phyloP scores from a whole-genome alignment of 257 asterid species.

The Jacaranda mimosifolia region DNA sequence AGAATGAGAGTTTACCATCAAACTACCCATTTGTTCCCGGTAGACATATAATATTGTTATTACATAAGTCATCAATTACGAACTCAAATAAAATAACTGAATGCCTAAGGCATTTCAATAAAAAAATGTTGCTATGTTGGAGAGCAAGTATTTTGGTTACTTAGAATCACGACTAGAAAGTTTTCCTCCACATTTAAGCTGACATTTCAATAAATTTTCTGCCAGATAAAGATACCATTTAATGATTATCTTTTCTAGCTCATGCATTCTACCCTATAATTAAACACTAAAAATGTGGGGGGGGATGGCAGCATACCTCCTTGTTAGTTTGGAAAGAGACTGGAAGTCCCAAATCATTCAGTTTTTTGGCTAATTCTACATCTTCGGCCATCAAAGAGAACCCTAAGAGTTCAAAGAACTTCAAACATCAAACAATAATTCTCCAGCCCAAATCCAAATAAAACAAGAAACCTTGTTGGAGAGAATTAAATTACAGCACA shows the following conservation, averaged over 20 bases:
- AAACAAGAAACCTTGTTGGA: not conserved
- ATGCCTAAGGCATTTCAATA: constrained; percentile 14
- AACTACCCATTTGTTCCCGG: too few relatives aligned
- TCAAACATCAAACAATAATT: constrained; percentile 33
- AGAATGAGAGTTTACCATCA: too few relatives aligned
- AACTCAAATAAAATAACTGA: not conserved
- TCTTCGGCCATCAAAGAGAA: constrained; percentile 54
- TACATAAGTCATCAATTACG: not conserved
- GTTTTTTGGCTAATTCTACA: constrained; percentile 54
- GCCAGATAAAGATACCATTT: not conserved
- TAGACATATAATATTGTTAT: not conserved
- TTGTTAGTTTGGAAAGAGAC: constrained; percentile 77
- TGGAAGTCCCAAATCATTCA: constrained; percentile 90
- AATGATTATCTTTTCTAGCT: not conserved
- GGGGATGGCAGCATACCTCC: constrained; percentile 53
- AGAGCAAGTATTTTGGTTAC: constrained; percentile 5
- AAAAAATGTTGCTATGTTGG: not conserved
- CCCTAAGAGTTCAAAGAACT: constrained; percentile 44
- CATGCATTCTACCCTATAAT: not conserved
- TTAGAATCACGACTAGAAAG: constrained; percentile 3
- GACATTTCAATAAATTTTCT: not conserved
- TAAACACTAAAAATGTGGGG: not conserved
- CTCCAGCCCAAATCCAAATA: constrained; percentile 30
- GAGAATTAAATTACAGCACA: not conserved
- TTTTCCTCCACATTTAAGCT: not conserved